Base-by-base conservation (phyloP, 1,284 basidiomycete genomes). In the Entoloma clypeatum region DNA sequence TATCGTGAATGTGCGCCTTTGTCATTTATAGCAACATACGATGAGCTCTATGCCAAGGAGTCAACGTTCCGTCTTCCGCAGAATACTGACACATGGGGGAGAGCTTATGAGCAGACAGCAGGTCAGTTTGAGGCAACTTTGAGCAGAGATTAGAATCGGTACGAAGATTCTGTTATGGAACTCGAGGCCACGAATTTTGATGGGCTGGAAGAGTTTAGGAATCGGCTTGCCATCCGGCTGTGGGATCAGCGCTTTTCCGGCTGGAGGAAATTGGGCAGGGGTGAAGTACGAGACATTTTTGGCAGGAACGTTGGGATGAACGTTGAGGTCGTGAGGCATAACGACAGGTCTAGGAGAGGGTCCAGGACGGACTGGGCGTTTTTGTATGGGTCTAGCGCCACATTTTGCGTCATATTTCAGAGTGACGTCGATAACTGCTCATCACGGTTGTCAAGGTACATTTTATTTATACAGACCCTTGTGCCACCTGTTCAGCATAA, bases 131-230 rank as follows among this genome's bases (percentile, higher is more conserved):
- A 26, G 18, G 19, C n/a, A 8, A 26, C 21, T 21, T n/a, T 21
- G 1, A 7, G 17, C 7, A 36, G 28, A 30, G 36, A 25, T 16
- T 19, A 38, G 25, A 1, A 18, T 7, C 26, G 9, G 2, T 33
- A 81, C 82, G 45, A 74, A 79, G 28, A 85, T 76, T 30, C 80
- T 67, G 60, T 90, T 86, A 45, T 80, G 81, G 62, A 89, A 81
- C 6, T 69, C 73, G 0, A 79, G 65, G 9, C 76, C 77, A 16
- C 79, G 67, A 41, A 86, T 77, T 44, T 65, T 75, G 39, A 86
- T 54, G 4, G 79, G 76, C 48, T 77, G 64, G 59, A 86, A 86
- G 3, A 85, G 55, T 50, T 69, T 72, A 3, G 81, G 79, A 14
- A 77, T 66, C 2, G 61, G 54, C 23, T 55, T 63, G 4, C 58